Evolutionary conservation across 75 land plant species (phyloP), one percentile per base, ranked within the genome.

Genomic region (Selaginella moellendorffii): DNA sequence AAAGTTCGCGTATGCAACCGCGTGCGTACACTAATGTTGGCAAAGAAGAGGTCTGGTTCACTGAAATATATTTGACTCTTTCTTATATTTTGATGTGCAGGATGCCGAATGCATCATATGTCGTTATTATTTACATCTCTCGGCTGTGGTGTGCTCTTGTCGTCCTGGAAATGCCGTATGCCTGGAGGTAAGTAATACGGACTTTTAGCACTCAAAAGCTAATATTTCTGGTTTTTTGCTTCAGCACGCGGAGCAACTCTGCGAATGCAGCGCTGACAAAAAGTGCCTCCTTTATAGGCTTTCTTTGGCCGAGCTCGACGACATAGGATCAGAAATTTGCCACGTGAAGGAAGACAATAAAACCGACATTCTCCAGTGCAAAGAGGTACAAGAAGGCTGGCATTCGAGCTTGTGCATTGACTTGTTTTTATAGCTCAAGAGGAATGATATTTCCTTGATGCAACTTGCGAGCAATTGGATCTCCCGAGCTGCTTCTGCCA

Each of bases 61-160:
- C 29, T 24, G 68, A 64, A 2, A n/a, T n/a, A n/a, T n/a, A 17
- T 19, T 22, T 70, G 25, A 26, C 54, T 26, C 64, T 17, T 42
- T 26, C 12, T 20, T 65, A 10, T 2, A 2, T 46, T 46, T 52
- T 0, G 18, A 36, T 70, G 26, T 74, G 52, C 63, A 93, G 98
- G 96, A 93, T 63, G 85, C 87, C n/a, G 76, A 73, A 52, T 93
- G 98, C 73, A 72, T 93, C 46, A 93, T 93, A 24, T 93, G 98
- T 62, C 84, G 77, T 58, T 88, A 88, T 65, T 85, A 76, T 66
- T 70, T 88, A 31, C 88, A 78, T 74, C 74, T 93, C 30, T 88
- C 96, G 28, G 96, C 98, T 29, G 75, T 93, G 68, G 70, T 64
- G 8, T 93, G 98, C 69, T 62, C 80, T 65, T 93, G 98, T 66